Percentiles rank a stretch among this genome's conserved stretches.
Conservation (phyloP, 1,139 yeast genomes). For the Scheffersomyces illinoinensis region DNA sequence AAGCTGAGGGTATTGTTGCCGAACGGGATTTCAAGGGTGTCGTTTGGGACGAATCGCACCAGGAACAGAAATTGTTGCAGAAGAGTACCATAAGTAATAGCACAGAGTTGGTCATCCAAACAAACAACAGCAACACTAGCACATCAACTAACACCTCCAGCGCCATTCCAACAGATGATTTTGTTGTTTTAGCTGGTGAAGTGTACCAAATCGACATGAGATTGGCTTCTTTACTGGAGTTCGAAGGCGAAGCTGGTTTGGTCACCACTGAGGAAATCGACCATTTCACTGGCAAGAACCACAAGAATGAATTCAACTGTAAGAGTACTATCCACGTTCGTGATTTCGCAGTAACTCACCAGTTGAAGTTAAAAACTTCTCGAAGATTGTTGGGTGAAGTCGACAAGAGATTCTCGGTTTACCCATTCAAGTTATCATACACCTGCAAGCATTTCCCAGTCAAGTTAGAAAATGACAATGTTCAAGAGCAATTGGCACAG, state of each 20-base stretch:
- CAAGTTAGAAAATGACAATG: conserved; percentile 33
- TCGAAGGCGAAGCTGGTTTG: conserved; percentile 55
- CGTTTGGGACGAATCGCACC: conserved; percentile 84
- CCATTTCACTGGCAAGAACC: conserved; percentile 61
- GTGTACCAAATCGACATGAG: conserved; percentile 82
- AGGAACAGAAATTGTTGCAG: conserved; percentile 60
- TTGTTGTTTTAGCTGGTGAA: conserved; percentile 75
- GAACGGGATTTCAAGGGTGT: conserved; percentile 93
- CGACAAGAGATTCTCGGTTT: conserved; percentile 78
- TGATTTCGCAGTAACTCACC: conserved; percentile 80
- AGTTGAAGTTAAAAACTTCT: conserved; percentile 72
- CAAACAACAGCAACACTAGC: conserved; percentile 19
- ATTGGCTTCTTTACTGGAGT: conserved; percentile 66
- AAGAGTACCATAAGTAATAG: conserved; percentile 43
- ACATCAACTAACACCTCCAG: conserved; percentile 29
- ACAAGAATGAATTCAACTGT: conserved; percentile 51
- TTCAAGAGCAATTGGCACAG: conserved; percentile 35
- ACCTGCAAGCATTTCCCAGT: conserved; percentile 62
- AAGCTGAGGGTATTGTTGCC: conserved; percentile 86
- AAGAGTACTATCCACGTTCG: conserved; percentile 78
- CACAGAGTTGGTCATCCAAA: conserved; percentile 31
- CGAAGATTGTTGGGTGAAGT: conserved; percentile 69
- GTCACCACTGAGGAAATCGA: conserved; percentile 68
- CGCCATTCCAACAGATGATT: conserved; percentile 77
- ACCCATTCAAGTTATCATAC: conserved; percentile 83